phyloP scores from a whole-genome alignment of 2,329 filamentous ascomycete genomes.

The Endothia cerciana region DNA sequence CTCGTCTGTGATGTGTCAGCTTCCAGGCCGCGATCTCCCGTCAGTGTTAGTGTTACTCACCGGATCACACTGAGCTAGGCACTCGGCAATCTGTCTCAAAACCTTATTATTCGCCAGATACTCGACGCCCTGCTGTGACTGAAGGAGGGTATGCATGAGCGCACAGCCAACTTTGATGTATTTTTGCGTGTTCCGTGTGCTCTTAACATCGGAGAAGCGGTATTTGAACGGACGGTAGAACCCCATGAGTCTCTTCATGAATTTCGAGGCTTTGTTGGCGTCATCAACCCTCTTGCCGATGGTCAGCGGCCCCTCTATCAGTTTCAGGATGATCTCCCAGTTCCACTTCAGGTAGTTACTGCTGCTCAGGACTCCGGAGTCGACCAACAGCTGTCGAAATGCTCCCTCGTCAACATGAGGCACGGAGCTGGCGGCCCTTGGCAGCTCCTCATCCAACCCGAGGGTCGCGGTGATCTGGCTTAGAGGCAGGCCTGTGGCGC shows the following conservation, averaged over 20 bases:
- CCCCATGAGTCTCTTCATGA: conserved; percentile 90
- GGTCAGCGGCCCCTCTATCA: conserved; percentile 90
- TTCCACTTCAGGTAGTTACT: conserved; percentile 96
- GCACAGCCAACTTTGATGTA: conserved; percentile 91
- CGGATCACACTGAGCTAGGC: conserved; percentile 90
- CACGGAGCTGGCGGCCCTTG: conserved; percentile 51
- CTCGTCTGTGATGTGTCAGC: conserved; percentile 55
- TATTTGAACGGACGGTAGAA: conserved; percentile 98
- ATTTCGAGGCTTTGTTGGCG: conserved; percentile 92
- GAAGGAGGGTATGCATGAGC: conserved; percentile 82
- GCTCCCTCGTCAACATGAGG: conserved; percentile 63
- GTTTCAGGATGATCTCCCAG: conserved; percentile 88
- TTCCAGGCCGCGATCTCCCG: conserved; percentile 25
- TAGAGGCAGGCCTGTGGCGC: conserved; percentile 43
- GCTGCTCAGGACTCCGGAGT: conserved; percentile 85
- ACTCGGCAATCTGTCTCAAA: conserved; percentile 91
- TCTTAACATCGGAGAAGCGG: conserved; percentile 87
- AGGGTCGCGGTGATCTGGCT: conserved; percentile 51
- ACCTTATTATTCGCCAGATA: conserved; percentile 93
- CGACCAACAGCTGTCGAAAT: conserved; percentile 67
- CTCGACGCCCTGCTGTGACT: conserved; percentile 80
- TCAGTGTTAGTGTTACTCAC: conserved; percentile 49
- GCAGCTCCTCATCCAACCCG: conserved; percentile 59
- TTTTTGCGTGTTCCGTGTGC: conserved; percentile 89
- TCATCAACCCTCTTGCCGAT: conserved; percentile 93